phyloP scores from a whole-genome alignment of 768 basidiomycete genomes.

The Mycena galopus region DNA sequence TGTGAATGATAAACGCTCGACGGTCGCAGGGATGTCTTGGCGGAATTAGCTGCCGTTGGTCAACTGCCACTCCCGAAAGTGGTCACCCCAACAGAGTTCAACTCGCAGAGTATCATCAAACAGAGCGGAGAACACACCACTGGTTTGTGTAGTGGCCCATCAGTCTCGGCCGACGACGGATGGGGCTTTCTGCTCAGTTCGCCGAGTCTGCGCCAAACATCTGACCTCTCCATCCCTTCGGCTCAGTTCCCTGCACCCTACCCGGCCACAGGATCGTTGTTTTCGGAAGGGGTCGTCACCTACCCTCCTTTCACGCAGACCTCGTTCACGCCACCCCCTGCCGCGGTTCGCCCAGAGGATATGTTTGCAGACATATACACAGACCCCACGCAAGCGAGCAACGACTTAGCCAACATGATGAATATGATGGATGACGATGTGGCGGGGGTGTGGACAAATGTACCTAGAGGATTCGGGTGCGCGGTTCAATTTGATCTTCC shows the following conservation, averaged over 20 bases:
- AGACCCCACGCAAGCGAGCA: slow-evolving; percentile 4
- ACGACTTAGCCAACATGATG: slow-evolving; percentile 16
- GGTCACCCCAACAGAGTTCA: neutral
- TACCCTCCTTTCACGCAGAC: neutral
- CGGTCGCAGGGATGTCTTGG: slow-evolving; percentile 32
- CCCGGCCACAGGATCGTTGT: neutral
- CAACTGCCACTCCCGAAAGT: slow-evolving; percentile 7
- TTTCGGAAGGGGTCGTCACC: neutral
- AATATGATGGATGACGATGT: slow-evolving; percentile 16
- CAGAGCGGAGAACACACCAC: neutral
- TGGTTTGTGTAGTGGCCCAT: neutral
- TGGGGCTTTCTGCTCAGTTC: too few species aligned
- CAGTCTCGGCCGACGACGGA: neutral
- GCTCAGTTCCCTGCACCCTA: neutral
- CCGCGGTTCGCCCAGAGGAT: neutral
- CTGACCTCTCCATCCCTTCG: too few species aligned
- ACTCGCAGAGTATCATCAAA: neutral
- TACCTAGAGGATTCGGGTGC: neutral
- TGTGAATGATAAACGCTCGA: slow-evolving; percentile 33
- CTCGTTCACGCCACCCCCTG: slow-evolving; percentile 4
- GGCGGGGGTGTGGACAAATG: neutral
- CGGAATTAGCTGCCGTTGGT: slow-evolving; percentile 38
- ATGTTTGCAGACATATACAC: neutral
- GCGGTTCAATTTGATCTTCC: neutral
- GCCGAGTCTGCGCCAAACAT: neutral